A percentile compares a stretch with the other conserved stretches of the same genome.
These are phyloP conservation scores for Lagenidium sp. DNA, from an alignment of 352 stramenopile genomes.

Conservation along the genomic window DNA sequence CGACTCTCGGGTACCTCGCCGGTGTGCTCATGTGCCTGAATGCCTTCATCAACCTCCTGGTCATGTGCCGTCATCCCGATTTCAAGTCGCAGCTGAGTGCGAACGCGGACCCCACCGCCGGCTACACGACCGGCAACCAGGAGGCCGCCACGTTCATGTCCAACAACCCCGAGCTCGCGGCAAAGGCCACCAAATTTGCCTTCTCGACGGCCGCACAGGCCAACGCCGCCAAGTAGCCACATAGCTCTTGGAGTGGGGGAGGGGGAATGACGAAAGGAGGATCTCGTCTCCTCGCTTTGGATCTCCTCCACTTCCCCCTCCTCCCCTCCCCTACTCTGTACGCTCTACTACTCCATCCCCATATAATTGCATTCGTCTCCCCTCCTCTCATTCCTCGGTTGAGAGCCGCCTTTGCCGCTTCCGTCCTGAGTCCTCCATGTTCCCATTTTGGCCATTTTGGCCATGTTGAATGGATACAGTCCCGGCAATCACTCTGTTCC, in stretches of 20 bases:
- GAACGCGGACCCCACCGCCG: conserved; percentile 61
- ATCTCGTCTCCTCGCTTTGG: not conserved
- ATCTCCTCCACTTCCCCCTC: not conserved
- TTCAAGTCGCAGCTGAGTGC: conserved; percentile 75
- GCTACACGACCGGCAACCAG: conserved; percentile 76
- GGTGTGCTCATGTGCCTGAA: conserved; percentile 81
- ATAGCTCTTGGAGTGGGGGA: too few relatives aligned
- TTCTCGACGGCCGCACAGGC: conserved; percentile 37
- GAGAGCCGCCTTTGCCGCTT: too few relatives aligned
- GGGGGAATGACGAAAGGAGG: too few relatives aligned
- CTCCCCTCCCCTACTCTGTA: too few relatives aligned
- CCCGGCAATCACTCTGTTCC: too few relatives aligned
- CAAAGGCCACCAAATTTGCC: conserved; percentile 70
- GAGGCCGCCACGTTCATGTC: conserved; percentile 76
- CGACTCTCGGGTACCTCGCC: conserved; percentile 58
- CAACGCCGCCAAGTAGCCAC: conserved; percentile 17
- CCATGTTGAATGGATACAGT: too few relatives aligned
- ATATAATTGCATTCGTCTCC: too few relatives aligned
- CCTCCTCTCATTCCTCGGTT: too few relatives aligned
- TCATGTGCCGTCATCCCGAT: conserved; percentile 83
- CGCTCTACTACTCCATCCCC: too few relatives aligned
- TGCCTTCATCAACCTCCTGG: conserved; percentile 79
- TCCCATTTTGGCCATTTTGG: too few relatives aligned
- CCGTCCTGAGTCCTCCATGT: too few relatives aligned
- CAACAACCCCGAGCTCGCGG: conserved; percentile 68